Evolutionary conservation across 148 eudicot genomes (phyloP).

Genomic region (Dysphania ambrosioides): DNA sequence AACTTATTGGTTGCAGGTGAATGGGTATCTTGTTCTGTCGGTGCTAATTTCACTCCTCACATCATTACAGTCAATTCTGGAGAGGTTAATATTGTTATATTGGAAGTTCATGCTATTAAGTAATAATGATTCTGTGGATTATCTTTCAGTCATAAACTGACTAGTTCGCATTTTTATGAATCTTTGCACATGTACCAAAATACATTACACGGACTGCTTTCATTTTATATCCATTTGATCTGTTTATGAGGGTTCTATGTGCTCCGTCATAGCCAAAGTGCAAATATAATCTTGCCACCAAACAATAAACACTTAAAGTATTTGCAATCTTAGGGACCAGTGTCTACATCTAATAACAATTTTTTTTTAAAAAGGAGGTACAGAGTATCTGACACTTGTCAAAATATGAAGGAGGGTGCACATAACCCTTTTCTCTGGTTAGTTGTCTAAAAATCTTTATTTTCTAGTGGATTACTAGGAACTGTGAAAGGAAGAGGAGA

Average conservation of each 20-base stretch:
- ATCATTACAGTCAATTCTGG: conserved; percentile 83
- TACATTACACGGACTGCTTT: too few relatives aligned
- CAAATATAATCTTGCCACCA: neutral
- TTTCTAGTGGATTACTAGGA: neutral
- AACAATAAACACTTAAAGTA: too few relatives aligned
- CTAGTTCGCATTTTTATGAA: neutral
- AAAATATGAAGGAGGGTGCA: neutral
- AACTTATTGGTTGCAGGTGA: conserved; percentile 49
- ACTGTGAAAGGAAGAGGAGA: neutral
- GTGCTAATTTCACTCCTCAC: conserved; percentile 93
- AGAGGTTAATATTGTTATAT: conserved; percentile 61
- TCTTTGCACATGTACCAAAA: neutral
- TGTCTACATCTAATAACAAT: neutral
- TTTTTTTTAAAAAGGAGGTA: too few relatives aligned
- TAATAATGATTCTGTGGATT: neutral
- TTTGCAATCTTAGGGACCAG: neutral
- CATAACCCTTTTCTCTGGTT: neutral
- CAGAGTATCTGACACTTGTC: neutral
- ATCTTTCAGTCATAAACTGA: neutral
- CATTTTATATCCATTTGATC: neutral
- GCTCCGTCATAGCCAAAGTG: neutral
- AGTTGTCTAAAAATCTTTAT: neutral
- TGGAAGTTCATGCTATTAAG: neutral
- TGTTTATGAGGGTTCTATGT: neutral
- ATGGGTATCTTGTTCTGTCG: conserved; percentile 73